These are phyloP conservation scores for Centrapalus pauciflorus DNA, from an alignment of 129 eudicot species.

Conservation along the genomic window DNA sequence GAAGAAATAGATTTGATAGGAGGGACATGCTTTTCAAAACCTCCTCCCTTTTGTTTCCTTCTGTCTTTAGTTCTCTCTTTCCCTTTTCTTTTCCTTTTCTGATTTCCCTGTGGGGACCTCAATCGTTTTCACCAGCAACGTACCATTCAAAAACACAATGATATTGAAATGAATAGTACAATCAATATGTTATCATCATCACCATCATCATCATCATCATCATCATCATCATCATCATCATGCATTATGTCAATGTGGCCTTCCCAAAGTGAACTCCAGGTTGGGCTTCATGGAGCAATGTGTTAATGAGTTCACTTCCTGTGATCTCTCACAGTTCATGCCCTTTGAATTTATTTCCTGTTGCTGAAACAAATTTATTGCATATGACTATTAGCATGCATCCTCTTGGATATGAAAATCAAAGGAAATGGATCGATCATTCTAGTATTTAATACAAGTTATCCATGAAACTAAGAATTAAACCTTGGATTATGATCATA, in stretches of 20 bases:
- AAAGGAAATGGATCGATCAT: too few species aligned
- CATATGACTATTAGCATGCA: slow-evolving; percentile 1
- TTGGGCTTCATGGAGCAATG: slow-evolving; percentile 56
- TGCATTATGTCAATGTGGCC: slow-evolving; percentile 44
- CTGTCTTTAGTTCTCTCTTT: slow-evolving; percentile 58
- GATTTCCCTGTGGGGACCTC: slow-evolving; percentile 62
- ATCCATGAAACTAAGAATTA: too few species aligned
- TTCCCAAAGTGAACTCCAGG: slow-evolving; percentile 91
- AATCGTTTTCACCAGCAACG: slow-evolving; percentile 55
- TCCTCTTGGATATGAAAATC: background rate
- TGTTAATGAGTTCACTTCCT: slow-evolving; percentile 59
- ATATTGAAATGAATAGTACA: slow-evolving; percentile 49
- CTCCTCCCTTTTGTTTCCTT: slow-evolving; percentile 58
- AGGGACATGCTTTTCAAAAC: slow-evolving; percentile 32
- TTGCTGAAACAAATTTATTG: slow-evolving; percentile 37
- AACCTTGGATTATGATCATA: too few species aligned
- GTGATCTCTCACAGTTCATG: slow-evolving; percentile 55
- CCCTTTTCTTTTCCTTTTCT: slow-evolving; percentile 27
- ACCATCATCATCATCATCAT: slow-evolving; percentile 13
- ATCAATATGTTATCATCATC: slow-evolving; percentile 9
- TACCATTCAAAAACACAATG: slow-evolving; percentile 36
- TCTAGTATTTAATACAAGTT: too few species aligned
- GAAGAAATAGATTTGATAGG: slow-evolving; percentile 13
- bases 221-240: background rate
- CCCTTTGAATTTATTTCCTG: slow-evolving; percentile 55